Percentiles rank a stretch among this genome's conserved stretches.
phyloP scores from a whole-genome alignment of 208 protist genomes.

The Vickermania ingenoplastis region DNA sequence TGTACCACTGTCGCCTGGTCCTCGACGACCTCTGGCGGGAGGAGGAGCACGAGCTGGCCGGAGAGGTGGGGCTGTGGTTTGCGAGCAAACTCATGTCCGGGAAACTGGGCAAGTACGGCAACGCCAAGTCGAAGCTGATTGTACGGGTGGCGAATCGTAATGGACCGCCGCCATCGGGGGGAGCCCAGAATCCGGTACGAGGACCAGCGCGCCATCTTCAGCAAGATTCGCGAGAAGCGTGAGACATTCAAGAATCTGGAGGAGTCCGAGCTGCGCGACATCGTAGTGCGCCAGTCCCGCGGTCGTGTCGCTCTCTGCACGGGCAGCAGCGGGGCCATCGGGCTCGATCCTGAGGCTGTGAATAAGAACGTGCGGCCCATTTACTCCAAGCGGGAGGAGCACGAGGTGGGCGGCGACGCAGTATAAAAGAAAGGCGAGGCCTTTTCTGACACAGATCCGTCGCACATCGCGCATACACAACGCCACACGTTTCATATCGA shows the following conservation, averaged over 20 bases:
- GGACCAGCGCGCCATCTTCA: conserved; percentile 59
- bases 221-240: conserved; percentile 33
- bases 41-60: conserved; percentile 34
- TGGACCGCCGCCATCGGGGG: conserved; percentile 40
- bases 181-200: conserved; percentile 78
- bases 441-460: too few species aligned
- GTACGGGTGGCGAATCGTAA: conserved; percentile 55
- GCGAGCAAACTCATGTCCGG: conserved; percentile 58
- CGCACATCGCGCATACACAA: too few species aligned
- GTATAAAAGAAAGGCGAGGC: not conserved
- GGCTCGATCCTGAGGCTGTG: not conserved
- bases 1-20: conserved; percentile 78
- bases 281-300: conserved; percentile 48
- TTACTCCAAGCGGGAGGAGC: conserved; percentile 41
- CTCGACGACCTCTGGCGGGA: conserved; percentile 53
- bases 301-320: conserved; percentile 21
- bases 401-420: conserved; percentile 9
- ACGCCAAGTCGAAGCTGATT: conserved; percentile 61
- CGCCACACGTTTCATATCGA: too few species aligned
- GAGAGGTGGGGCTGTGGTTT: conserved; percentile 56
- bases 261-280: conserved; percentile 63
- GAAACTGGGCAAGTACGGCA: conserved; percentile 37
- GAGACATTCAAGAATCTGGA: conserved; percentile 49
- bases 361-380: conserved; percentile 43
- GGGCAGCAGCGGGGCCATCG: not conserved